Conservation (phyloP, 2,329 filamentous ascomycete species). For the Arthrobotrys pseudoclavata region DNA sequence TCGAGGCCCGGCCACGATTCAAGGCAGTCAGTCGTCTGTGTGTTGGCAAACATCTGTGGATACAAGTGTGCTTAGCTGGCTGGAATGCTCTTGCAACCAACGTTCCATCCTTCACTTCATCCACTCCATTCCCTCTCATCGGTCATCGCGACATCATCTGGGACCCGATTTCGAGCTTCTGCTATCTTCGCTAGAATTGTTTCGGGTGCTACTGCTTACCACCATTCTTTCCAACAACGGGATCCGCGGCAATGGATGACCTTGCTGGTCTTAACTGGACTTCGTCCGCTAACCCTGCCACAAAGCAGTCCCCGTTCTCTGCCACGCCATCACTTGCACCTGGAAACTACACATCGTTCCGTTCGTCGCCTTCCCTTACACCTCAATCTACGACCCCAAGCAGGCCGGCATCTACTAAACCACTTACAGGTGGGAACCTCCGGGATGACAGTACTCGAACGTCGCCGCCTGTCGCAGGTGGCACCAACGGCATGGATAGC, state of each 20-base stretch:
- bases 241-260: slow-evolving; percentile 72
- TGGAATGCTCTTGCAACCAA: slow-evolving; percentile 26
- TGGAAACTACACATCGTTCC: slow-evolving; percentile 70
- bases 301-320: slow-evolving; percentile 67
- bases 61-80: slow-evolving; percentile 45
- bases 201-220: slow-evolving; percentile 12
- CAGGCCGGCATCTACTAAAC: slow-evolving; percentile 67
- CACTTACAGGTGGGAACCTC: slow-evolving; percentile 67
- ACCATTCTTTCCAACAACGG: slow-evolving; percentile 1
- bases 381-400: slow-evolving; percentile 43
- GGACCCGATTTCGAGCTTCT: neutral
- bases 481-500: slow-evolving; percentile 74
- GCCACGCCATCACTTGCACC: slow-evolving; percentile 70
- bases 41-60: slow-evolving; percentile 39
- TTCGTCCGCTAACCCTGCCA: slow-evolving; percentile 64
- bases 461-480: slow-evolving; percentile 68
- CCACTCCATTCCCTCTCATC: slow-evolving; percentile 15
- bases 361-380: slow-evolving; percentile 66
- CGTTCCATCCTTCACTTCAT: slow-evolving; percentile 12
- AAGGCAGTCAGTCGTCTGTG: slow-evolving; percentile 21
- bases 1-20: slow-evolving; percentile 6
- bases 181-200: slow-evolving; percentile 12
- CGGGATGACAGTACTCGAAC: slow-evolving; percentile 66
- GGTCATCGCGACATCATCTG: slow-evolving; percentile 19
- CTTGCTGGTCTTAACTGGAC: slow-evolving; percentile 74